Conservation (phyloP, 208 protist species). For the Trypanosomatidae sp. region DNA sequence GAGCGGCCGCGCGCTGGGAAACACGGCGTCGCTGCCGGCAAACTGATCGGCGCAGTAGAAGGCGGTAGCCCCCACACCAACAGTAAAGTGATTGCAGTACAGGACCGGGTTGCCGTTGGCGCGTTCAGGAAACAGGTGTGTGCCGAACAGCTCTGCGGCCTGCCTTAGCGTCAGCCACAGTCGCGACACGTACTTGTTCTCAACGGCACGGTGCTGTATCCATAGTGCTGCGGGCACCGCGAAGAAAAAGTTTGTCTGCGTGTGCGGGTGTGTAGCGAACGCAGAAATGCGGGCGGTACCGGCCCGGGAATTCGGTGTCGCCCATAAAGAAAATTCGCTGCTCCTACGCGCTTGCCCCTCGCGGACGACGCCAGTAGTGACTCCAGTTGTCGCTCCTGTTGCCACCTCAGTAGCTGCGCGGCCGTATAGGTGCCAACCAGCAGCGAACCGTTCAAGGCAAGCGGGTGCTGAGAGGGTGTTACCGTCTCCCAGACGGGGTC, state of each 20-base stretch:
- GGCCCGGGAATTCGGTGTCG: conserved; percentile 38
- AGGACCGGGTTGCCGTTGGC: conserved; percentile 49
- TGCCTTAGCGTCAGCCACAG: conserved; percentile 64
- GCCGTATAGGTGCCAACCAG: conserved; percentile 23
- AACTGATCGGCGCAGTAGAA: conserved; percentile 89
- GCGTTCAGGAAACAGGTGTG: conserved; percentile 32
- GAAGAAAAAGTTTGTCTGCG: conserved; percentile 50
- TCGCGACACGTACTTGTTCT: conserved; percentile 77
- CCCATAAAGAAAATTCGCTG: conserved; percentile 32
- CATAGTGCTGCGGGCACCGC: conserved; percentile 23
- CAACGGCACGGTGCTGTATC: conserved; percentile 67
- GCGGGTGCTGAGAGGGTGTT: conserved; percentile 29
- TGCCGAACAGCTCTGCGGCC: conserved; percentile 44
- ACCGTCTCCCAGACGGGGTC: conserved; percentile 21
- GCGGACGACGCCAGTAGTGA: conserved; percentile 52
- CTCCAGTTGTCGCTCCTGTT: conserved; percentile 26
- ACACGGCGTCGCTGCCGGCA: conserved; percentile 26
- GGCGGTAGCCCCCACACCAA: conserved; percentile 23
- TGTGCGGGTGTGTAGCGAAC: conserved; percentile 58
- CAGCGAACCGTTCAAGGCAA: conserved; percentile 34
- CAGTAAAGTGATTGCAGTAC: conserved; percentile 47
- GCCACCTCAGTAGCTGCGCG: conserved; percentile 14
- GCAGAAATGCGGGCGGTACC: conserved; percentile 72
- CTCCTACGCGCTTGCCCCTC: neutral
- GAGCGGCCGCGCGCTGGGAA: conserved; percentile 48